Evolutionary conservation across 441 rosid species (phyloP), one percentile per base, ranked within the genome.

Genomic region (Mallotus japonicus): DNA sequence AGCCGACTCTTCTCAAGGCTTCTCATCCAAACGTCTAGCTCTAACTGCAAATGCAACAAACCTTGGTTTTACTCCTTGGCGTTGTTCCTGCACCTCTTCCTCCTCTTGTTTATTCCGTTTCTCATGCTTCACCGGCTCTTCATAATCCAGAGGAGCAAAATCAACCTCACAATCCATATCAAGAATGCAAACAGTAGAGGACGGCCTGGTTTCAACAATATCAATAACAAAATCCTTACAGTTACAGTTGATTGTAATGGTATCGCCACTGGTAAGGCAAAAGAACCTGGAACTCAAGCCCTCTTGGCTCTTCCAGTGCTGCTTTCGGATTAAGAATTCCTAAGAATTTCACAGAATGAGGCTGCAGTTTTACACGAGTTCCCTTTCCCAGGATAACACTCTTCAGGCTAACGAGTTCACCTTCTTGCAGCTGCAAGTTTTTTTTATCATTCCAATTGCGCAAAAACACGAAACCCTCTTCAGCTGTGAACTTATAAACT

Each of bases 361-460:
- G 83, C 60, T 75, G 83, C 24, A 79, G 32, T 72, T 76, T 77
- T 32, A 49, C 22, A n/a, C 12, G 59, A 16, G 61, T 74, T 57
- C 75, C 80, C 28, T 72, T 74, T 6, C 53, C 65, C 5, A 79
- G 72, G 4, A 2, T 53, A 1, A 0, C 47, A 3, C 58, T 66
- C 50, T 42, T 73, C 16, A 83, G 17, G 5, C 0, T 55, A 16
- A 73, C 65, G 0, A 4, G 3, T 3, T 75, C 67, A 1, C 79
- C 76, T 17, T 69, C 75, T 8, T 67, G 14, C 60, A 74, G 16
- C 5, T 78, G 44, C 79, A 80, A 46, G 59, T 67, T 61, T 55
- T 61, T 55, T 80, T 49, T 80, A 83, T 83, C 78, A 73, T 24
- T 70, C 77, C 80, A 76, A 1, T 46, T 32, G 3, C 77, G 77